A percentile compares a stretch with the other conserved stretches of the same genome.
These are phyloP conservation scores for Neopestalotiopsis sp. DNA, from an alignment of 2,329 filamentous ascomycete genomes.

Conservation along the genomic window DNA sequence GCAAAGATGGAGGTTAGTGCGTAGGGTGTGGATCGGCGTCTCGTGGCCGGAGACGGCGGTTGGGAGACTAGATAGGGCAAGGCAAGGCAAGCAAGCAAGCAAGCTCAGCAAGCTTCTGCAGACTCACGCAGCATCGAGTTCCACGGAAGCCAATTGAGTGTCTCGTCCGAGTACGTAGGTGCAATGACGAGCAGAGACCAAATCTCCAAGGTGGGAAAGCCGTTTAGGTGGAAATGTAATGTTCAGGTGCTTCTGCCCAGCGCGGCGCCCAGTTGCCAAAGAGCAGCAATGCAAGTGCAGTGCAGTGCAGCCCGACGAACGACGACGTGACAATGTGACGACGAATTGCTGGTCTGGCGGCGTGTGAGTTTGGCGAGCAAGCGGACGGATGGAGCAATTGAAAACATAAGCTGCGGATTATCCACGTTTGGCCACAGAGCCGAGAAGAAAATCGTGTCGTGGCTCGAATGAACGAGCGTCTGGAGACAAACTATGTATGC, in stretches of 20 bases:
- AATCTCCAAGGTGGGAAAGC: background rate
- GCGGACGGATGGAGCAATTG: background rate
- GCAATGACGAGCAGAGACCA: background rate
- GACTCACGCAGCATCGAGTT: conserved; percentile 20
- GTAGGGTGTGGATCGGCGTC: conserved; percentile 19
- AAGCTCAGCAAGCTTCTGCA: conserved; percentile 8
- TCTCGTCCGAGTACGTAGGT: conserved; percentile 8
- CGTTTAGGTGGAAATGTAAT: conserved; percentile 12
- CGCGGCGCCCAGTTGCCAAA: background rate
- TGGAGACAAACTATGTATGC: conserved; percentile 36
- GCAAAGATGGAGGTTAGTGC: conserved; percentile 22
- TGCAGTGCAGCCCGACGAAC: background rate
- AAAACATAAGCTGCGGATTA: conserved; percentile 20
- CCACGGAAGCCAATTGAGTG: conserved; percentile 20
- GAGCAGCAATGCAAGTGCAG: no score
- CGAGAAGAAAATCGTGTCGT: conserved; percentile 32
- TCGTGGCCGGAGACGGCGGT: conserved; percentile 14
- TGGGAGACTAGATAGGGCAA: conserved; percentile 19
- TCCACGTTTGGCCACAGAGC: conserved; percentile 36
- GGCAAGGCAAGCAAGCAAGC: background rate
- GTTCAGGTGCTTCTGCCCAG: conserved; percentile 15
- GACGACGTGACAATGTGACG: background rate
- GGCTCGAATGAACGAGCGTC: conserved; percentile 43
- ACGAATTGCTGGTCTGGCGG: no score
- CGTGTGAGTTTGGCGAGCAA: background rate